A percentile compares a stretch with the other conserved stretches of the same genome.
Conservation (phyloP, 1,284 basidiomycete species). For the Ceratobasidium papillatum region DNA sequence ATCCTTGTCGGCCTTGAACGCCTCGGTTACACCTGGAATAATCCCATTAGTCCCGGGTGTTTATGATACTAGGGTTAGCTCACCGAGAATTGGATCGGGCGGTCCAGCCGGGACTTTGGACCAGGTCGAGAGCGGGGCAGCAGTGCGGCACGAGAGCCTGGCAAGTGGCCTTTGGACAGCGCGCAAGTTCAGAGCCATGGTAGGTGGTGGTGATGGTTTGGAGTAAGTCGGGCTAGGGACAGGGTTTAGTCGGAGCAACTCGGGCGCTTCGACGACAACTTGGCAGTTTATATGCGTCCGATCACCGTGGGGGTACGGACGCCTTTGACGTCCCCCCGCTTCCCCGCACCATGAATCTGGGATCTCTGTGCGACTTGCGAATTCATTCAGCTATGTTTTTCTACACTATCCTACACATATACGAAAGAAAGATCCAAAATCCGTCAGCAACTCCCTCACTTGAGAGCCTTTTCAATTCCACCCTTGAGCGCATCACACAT, state of each 20-base stretch:
- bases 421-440: not conserved
- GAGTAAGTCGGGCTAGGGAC: not conserved
- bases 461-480: conserved; percentile 48
- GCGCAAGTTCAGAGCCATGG: conserved; percentile 14
- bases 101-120: conserved; percentile 85
- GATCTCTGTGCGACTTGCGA: not conserved
- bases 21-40: conserved; percentile 80
- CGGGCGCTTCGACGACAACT: conserved; percentile 7
- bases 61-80: conserved; percentile 47
- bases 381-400: conserved; percentile 15
- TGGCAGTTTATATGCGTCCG: conserved; percentile 4
- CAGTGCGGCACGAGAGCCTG: conserved; percentile 9
- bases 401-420: conserved; percentile 14
- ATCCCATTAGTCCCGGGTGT: not conserved
- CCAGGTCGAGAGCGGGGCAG: conserved; percentile 73
- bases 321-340: not conserved
- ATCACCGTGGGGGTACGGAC: not conserved
- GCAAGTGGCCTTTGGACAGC: conserved; percentile 24
- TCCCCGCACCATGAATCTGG: not conserved
- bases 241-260: conserved; percentile 35
- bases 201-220: conserved; percentile 3
- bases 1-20: conserved; percentile 93
- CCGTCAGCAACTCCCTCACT: not conserved
- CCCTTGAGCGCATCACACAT: conserved; percentile 70
- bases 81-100: conserved; percentile 93